These are phyloP conservation scores for Auriscalpium vulgare DNA, from an alignment of 768 basidiomycete genomes.

Conservation along the genomic window DNA sequence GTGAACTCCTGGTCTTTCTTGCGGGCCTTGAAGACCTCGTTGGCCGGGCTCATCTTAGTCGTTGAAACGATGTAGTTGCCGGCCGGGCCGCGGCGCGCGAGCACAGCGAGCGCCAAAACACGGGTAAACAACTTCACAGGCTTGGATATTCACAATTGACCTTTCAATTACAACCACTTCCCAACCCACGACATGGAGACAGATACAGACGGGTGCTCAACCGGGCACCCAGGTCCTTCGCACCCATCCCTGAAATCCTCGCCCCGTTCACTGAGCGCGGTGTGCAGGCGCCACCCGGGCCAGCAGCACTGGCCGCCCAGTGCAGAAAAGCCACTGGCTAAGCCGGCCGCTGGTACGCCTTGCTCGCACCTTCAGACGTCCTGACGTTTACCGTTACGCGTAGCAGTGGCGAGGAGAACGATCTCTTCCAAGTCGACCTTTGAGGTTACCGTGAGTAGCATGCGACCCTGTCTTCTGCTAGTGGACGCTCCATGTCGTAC, in stretches of 20 bases:
- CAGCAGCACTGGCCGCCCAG: too few relatives aligned
- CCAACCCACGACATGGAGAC: conserved; percentile 41
- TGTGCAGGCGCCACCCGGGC: too few relatives aligned
- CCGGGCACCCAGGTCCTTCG: conserved; percentile 39
- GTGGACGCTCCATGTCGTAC: too few relatives aligned
- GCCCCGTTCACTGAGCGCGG: too few relatives aligned
- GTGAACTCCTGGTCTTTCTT: too few relatives aligned
- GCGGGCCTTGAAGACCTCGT: too few relatives aligned
- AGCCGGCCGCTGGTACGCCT: background rate
- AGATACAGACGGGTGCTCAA: conserved; percentile 77
- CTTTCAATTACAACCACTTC: background rate
- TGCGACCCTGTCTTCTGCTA: background rate
- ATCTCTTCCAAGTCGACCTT: conserved; percentile 75
- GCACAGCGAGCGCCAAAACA: too few relatives aligned
- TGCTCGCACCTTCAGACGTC: background rate
- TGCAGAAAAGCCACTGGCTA: background rate
- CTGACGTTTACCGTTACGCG: background rate
- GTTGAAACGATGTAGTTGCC: too few relatives aligned
- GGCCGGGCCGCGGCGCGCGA: too few relatives aligned
- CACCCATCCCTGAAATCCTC: background rate
- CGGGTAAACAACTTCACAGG: too few relatives aligned
- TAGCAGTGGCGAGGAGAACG: conserved; percentile 27
- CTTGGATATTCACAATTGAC: background rate
- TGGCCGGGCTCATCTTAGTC: too few relatives aligned
- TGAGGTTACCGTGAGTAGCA: conserved; percentile 61